Percentiles rank a stretch among this genome's conserved stretches.
phyloP scores from a whole-genome alignment of 768 basidiomycete species.

The Trametes gibbosa region DNA sequence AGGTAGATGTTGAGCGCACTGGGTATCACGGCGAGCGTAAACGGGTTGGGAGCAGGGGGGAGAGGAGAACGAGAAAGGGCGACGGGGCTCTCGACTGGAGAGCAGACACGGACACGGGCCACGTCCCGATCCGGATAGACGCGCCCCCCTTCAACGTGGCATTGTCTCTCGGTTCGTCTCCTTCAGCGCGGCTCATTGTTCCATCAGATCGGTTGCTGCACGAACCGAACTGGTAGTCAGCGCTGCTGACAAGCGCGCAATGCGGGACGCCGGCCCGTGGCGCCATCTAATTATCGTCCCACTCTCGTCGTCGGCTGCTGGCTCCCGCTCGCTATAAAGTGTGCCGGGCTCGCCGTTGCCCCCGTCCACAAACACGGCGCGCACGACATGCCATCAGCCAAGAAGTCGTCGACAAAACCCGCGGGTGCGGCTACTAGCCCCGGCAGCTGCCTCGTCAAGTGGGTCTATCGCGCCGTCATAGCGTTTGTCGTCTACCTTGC shows the following conservation, averaged over 20 bases:
- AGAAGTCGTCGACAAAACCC: background rate
- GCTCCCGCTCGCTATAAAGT: background rate
- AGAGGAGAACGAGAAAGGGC: background rate
- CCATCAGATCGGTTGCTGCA: background rate
- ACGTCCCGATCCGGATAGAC: conserved; percentile 11
- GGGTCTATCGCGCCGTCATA: conserved; percentile 31
- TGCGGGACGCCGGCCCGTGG: background rate
- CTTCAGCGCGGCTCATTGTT: conserved; percentile 1
- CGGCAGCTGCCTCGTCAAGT: conserved; percentile 27
- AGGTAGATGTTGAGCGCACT: background rate
- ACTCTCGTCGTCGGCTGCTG: background rate
- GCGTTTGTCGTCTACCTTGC: conserved; percentile 32
- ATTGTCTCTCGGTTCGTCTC: conserved; percentile 7
- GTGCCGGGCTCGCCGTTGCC: background rate
- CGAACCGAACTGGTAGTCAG: background rate
- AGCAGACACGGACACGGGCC: conserved; percentile 1
- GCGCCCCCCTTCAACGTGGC: conserved; percentile 19
- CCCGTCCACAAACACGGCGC: background rate
- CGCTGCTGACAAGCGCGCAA: background rate
- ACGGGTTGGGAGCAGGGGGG: background rate
- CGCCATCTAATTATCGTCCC: background rate
- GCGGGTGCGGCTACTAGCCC: background rate
- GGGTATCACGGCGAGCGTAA: background rate
- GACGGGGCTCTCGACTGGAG: conserved; percentile 1
- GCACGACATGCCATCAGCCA: background rate